A percentile compares a stretch with the other conserved stretches of the same genome.
These are phyloP conservation scores for Hanseniaspora valbyensis DNA, from an alignment of 805 yeast genomes.

Conservation along the genomic window DNA sequence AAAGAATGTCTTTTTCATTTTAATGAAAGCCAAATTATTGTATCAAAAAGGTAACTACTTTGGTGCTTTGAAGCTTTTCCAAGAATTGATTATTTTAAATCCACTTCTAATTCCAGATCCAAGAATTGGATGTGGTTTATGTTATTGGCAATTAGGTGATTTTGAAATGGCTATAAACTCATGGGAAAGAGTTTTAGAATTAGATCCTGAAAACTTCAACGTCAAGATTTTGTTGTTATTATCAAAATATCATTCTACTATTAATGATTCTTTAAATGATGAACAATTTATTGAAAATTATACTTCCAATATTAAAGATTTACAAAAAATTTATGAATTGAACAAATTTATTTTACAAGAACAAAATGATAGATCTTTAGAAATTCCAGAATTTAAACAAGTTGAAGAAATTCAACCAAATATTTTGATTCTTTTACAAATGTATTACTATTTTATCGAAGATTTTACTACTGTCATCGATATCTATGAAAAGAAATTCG, in stretches of 20 bases:
- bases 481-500: conserved; percentile 42
- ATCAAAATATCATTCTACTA: conserved; percentile 54
- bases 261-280: conserved; percentile 36
- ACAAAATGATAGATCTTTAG: conserved; percentile 26
- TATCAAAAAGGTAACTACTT: conserved; percentile 62
- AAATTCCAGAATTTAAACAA: conserved; percentile 30
- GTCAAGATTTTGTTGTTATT: conserved; percentile 59
- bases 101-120: conserved; percentile 84
- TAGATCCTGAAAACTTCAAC: conserved; percentile 48
- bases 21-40: conserved; percentile 75
- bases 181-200: conserved; percentile 68
- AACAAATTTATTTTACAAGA: conserved; percentile 5
- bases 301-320: conserved; percentile 43
- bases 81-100: conserved; percentile 62
- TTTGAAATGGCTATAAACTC: conserved; percentile 63
- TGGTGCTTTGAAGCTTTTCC: conserved; percentile 70
- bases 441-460: conserved; percentile 61
- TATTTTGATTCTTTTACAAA: conserved; percentile 53
- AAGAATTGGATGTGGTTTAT: conserved; percentile 85
- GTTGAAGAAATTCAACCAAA: conserved; percentile 41
- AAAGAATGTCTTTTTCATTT: conserved; percentile 61
- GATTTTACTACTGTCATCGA: conserved; percentile 47
- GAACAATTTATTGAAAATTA: conserved; percentile 54
- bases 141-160: conserved; percentile 83
- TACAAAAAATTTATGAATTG: conserved; percentile 24